Evolutionary conservation across 345 rosid genomes (phyloP).

Genomic region (Cardiospermum halicacabum): DNA sequence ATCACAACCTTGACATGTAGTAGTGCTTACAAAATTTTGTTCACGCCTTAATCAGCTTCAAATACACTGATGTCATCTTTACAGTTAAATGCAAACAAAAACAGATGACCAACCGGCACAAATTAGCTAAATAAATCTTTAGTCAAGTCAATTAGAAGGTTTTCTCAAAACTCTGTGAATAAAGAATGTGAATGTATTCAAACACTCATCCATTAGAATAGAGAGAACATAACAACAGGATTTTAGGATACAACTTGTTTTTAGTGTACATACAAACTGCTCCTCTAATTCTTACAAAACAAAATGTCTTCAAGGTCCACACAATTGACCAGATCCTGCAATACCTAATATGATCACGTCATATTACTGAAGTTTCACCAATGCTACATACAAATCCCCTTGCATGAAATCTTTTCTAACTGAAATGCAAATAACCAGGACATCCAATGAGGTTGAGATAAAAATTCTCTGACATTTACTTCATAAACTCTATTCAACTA

Average conservation of each 20-base stretch:
- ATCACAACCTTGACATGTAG: background rate
- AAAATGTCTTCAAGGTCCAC: slow-evolving; percentile 1
- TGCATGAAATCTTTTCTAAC: background rate
- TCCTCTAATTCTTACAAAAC: background rate
- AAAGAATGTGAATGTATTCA: slow-evolving; percentile 1
- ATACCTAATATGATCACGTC: background rate
- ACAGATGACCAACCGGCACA: background rate
- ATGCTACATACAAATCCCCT: background rate
- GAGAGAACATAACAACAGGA: background rate
- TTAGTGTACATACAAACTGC: background rate
- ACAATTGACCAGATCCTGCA: no score
- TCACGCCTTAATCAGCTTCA: background rate
- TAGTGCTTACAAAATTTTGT: background rate
- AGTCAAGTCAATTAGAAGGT: no score
- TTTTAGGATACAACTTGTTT: background rate
- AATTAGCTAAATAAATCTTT: no score
- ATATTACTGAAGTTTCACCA: background rate
- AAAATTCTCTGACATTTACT: background rate
- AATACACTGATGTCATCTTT: background rate
- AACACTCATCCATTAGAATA: background rate
- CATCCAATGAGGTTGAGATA: background rate
- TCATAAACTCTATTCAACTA: background rate
- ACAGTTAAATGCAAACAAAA: background rate
- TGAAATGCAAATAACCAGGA: background rate
- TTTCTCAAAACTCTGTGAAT: no score